Evolutionary conservation across 495 filamentous ascomycete genomes (phyloP), one percentile per base, ranked within the genome.

Genomic region (Penicillium pancosmium): DNA sequence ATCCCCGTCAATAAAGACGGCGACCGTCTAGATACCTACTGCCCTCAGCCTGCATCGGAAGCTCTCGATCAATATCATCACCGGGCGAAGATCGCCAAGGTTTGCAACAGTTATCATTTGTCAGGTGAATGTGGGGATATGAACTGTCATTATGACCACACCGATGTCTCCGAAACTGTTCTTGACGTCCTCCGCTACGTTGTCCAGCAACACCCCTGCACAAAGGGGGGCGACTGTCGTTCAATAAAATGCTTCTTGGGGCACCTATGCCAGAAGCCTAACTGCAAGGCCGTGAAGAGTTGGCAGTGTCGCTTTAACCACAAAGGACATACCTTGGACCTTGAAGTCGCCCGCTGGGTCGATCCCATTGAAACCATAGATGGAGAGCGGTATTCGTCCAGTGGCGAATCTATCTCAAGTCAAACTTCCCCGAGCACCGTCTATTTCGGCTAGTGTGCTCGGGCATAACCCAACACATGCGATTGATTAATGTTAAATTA

Each of bases 91-190:
- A 60, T 65, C n/a, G 67, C 66, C 49, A 72, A 72, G 44, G 71
- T 73, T 16, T 82, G 81, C 62, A 77, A 76, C 62, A 73, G 66
- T 40, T 73, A 72, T 59, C 77, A 81, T 46, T 68, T 83, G 5
- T 67, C 59, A 0, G 74, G 75, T 7, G 58, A 70, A 35, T 79
- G 76, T 54, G 66, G 65, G n/a, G 67, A 73, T 40, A 55, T 69
- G 51, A 59, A 55, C 38, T 82, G 80, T 40, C 50, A 59, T 4
- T 79, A 69, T 47, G 72, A 74, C 31, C 79, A 80, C 56, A 68
- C 55, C 33, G 70, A 76, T 53, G 59, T 76, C 10, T 73, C 79
- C 8, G 43, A 65, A 3, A 52, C 57, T 6, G 59, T 73, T 6
- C 54, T 76, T 4, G 61, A 69, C 0, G 73, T 72, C 2, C 70